These are phyloP conservation scores for Saprolegnia diclina DNA, from an alignment of 352 stramenopile genomes.

Conservation along the genomic window DNA sequence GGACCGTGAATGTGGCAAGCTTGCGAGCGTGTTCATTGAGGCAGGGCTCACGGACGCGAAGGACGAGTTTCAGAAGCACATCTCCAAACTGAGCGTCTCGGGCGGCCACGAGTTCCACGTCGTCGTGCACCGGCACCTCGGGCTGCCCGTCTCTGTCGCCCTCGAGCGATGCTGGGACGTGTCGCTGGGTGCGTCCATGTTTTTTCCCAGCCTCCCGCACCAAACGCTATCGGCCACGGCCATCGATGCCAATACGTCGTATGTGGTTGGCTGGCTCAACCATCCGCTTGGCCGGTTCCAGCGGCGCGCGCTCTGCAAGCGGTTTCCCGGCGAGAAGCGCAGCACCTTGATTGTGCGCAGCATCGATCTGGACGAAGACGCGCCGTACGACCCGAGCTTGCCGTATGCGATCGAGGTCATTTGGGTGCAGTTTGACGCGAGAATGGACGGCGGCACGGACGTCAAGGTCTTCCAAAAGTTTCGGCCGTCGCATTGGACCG, in stretches of 20 bases:
- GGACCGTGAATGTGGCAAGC: not conserved
- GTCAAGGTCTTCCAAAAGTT: constrained; percentile 11
- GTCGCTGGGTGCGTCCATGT: not conserved
- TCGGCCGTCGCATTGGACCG: not conserved
- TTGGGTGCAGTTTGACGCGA: not conserved
- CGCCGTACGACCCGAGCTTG: not conserved
- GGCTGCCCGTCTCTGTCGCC: not conserved
- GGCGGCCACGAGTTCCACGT: not conserved
- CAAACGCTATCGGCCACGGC: not conserved
- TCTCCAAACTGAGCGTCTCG: not conserved
- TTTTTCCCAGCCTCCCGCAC: not conserved
- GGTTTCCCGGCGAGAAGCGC: not conserved
- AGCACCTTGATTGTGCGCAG: not conserved
- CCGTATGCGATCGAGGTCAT: constrained; percentile 8
- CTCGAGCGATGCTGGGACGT: not conserved
- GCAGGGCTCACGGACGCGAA: not conserved
- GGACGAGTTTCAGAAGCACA: not conserved
- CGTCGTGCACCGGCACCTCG: not conserved
- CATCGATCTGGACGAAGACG: not conserved
- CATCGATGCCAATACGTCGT: not conserved
- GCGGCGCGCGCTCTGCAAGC: not conserved
- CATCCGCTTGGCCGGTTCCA: constrained; percentile 2
- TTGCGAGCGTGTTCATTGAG: not conserved
- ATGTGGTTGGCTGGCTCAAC: not conserved
- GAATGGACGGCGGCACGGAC: not conserved